A percentile compares a stretch with the other conserved stretches of the same genome.
Evolutionary conservation across 495 filamentous ascomycete species (phyloP).

Genomic region (Hypoxylon trugodes): DNA sequence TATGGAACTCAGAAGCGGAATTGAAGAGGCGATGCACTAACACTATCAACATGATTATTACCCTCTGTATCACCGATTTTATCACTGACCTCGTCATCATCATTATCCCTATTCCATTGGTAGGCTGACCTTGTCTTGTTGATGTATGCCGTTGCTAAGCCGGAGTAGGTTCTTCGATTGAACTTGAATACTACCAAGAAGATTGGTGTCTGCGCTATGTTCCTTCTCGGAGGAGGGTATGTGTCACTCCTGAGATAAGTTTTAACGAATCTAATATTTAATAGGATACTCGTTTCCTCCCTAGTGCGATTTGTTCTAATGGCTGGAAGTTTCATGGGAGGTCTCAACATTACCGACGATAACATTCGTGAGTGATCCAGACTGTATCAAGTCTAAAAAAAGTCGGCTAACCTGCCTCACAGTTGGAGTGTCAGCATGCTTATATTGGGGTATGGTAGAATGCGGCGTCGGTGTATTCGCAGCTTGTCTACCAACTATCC

Average conservation of each 20-base stretch:
- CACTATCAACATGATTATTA: slow-evolving; percentile 12
- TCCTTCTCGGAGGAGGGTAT: slow-evolving; percentile 37
- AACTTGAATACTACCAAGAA: slow-evolving; percentile 23
- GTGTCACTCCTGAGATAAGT: neutral
- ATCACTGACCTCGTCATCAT: slow-evolving; percentile 37
- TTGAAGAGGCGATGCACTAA: slow-evolving; percentile 11
- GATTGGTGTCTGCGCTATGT: slow-evolving; percentile 26
- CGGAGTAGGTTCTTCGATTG: slow-evolving; percentile 26
- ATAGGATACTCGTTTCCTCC: slow-evolving; percentile 22
- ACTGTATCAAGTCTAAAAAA: neutral
- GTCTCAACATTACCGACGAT: slow-evolving; percentile 22
- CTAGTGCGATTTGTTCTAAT: slow-evolving; percentile 34
- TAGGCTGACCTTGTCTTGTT: slow-evolving; percentile 5
- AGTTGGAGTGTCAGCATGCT: slow-evolving; percentile 30
- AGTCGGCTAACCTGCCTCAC: neutral
- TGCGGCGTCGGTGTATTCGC: slow-evolving; percentile 35
- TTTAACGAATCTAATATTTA: neutral
- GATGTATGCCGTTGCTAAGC: neutral
- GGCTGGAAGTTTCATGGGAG: slow-evolving; percentile 12
- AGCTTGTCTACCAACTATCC: slow-evolving; percentile 36
- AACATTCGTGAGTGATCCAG: slow-evolving; percentile 25
- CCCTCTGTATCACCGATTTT: slow-evolving; percentile 39
- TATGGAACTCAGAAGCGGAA: slow-evolving; percentile 25
- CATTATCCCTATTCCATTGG: slow-evolving; percentile 35
- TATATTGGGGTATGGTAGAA: slow-evolving; percentile 41